phyloP scores from a whole-genome alignment of 495 filamentous ascomycete species.

The Penicillium pulvis region DNA sequence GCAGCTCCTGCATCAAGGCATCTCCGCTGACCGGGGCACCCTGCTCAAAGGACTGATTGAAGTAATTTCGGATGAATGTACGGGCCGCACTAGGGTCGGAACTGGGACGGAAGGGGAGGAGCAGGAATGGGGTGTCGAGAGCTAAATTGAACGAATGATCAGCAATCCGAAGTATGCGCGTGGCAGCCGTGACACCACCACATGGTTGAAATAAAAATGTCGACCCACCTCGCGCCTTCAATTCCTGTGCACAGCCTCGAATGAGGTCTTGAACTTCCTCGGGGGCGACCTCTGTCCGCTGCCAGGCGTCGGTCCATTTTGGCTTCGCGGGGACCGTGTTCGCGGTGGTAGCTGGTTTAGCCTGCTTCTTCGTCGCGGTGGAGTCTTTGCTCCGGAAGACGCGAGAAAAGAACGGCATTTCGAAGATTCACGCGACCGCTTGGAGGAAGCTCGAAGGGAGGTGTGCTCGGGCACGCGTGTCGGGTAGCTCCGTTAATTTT shows the following conservation, averaged over 20 bases:
- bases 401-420: slow-evolving; percentile 68
- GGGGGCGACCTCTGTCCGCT: slow-evolving; percentile 79
- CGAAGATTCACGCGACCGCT: slow-evolving; percentile 19
- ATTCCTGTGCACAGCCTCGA: slow-evolving; percentile 79
- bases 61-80: slow-evolving; percentile 92
- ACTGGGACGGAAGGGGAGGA: slow-evolving; percentile 93
- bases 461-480: slow-evolving; percentile 9
- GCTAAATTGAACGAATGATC: slow-evolving; percentile 53
- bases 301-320: slow-evolving; percentile 88
- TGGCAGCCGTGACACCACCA: slow-evolving; percentile 24
- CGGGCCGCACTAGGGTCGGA: slow-evolving; percentile 89
- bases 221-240: slow-evolving; percentile 88
- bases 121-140: slow-evolving; percentile 86
- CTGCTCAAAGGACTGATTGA: slow-evolving; percentile 58
- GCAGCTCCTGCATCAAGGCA: slow-evolving; percentile 78
- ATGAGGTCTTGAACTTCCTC: slow-evolving; percentile 90
- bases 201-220: slow-evolving; percentile 26
- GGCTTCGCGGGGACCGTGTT: slow-evolving; percentile 62
- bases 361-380: slow-evolving; percentile 57
- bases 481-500: background rate
- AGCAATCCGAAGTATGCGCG: slow-evolving; percentile 37
- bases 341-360: slow-evolving; percentile 52
- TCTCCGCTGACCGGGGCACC: slow-evolving; percentile 61
- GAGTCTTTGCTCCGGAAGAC: slow-evolving; percentile 72
- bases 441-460: background rate